A percentile compares a stretch with the other conserved stretches of the same genome.
Conservation (phyloP, 1,139 yeast genomes). For the Candida freyschussii region DNA sequence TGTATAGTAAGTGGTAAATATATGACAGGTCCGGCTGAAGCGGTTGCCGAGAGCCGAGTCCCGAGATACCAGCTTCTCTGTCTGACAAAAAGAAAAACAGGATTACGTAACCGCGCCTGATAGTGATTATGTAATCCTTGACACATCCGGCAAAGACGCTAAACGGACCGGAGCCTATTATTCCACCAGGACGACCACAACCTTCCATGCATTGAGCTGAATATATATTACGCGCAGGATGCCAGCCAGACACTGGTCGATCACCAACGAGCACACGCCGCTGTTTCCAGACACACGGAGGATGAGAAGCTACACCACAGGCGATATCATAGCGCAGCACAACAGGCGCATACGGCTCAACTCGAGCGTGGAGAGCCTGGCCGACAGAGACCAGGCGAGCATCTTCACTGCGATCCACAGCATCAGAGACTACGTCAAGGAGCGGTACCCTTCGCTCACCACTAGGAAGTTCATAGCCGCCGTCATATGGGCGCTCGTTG, state of each 20-base stretch:
- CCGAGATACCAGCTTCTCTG: too few relatives aligned
- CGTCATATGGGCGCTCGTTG: conserved; percentile 22
- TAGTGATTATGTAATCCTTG: conserved; percentile 1
- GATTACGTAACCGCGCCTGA: conserved; percentile 2
- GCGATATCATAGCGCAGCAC: conserved; percentile 14
- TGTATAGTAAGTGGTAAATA: too few relatives aligned
- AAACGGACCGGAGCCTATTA: too few relatives aligned
- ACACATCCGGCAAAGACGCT: conserved; percentile 1
- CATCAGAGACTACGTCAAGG: conserved; percentile 19
- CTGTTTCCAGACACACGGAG: conserved; percentile 2
- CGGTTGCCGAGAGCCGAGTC: too few relatives aligned
- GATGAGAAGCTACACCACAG: conserved; percentile 13
- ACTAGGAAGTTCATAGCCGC: conserved; percentile 21
- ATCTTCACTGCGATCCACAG: conserved; percentile 13
- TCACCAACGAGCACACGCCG: conserved; percentile 6
- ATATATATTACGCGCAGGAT: too few relatives aligned
- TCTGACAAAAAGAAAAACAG: not conserved
- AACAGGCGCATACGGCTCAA: conserved; percentile 11
- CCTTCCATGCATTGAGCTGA: not conserved
- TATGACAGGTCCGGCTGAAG: too few relatives aligned
- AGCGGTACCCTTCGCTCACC: conserved; percentile 18
- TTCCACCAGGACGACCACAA: not conserved
- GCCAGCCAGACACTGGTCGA: not conserved
- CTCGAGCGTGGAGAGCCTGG: conserved; percentile 7
- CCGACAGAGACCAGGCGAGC: conserved; percentile 10